A percentile compares a stretch with the other conserved stretches of the same genome.
Conservation (phyloP, 257 asterid species). For the Mentha longifolia region DNA sequence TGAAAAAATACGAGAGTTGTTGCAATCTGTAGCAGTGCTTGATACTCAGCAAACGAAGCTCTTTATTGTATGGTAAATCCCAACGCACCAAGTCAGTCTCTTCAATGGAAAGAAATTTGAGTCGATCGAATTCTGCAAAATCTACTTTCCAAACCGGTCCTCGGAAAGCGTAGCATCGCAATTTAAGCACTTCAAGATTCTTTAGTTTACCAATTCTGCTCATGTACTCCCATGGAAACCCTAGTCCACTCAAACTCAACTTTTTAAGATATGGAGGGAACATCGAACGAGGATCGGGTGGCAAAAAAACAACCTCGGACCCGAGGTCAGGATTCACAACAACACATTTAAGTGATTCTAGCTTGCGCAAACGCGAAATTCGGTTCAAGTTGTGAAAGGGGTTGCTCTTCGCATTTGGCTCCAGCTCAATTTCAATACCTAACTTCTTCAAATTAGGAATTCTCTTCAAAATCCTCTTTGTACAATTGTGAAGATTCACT, state of each 20-base stretch:
- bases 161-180: background rate
- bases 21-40: constrained; percentile 9
- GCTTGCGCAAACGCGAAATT: background rate
- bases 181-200: background rate
- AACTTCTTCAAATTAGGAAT: constrained; percentile 1
- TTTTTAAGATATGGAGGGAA: background rate
- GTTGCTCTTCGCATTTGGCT: background rate
- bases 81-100: background rate
- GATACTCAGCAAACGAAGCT: background rate
- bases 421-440: background rate
- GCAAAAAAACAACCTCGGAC: background rate
- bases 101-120: background rate
- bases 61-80: background rate
- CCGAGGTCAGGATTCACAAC: constrained; percentile 14
- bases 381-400: background rate
- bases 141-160: background rate
- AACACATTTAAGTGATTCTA: background rate
- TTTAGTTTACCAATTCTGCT: background rate
- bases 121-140: background rate
- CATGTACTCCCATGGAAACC: constrained; percentile 4
- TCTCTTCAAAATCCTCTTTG: background rate
- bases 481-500: background rate
- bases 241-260: constrained; percentile 13
- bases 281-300: background rate
- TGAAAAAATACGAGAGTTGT: background rate